phyloP scores from a whole-genome alignment of 2,329 filamentous ascomycete genomes.

The Fusarium nanum region DNA sequence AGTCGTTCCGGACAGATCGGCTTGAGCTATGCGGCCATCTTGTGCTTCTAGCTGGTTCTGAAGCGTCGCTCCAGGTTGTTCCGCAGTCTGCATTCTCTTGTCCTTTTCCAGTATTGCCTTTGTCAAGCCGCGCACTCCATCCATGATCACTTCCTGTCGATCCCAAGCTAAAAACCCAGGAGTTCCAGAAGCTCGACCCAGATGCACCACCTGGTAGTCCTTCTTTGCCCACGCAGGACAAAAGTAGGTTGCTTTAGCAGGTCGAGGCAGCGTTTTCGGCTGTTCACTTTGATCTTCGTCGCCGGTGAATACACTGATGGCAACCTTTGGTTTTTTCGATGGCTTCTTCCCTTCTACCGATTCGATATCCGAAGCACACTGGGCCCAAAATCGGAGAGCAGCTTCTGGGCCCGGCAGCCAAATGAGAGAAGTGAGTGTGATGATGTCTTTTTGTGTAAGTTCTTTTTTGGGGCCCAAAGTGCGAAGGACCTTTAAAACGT shows the following conservation, averaged over 20 bases:
- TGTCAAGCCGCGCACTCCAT: conserved; percentile 57
- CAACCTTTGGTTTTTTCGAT: conserved; percentile 54
- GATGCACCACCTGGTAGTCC: conserved; percentile 57
- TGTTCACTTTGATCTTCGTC: conserved; percentile 42
- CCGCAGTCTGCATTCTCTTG: conserved; percentile 50
- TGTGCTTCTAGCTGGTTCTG: conserved; percentile 51
- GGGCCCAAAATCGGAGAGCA: conserved; percentile 67
- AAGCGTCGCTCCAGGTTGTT: conserved; percentile 45
- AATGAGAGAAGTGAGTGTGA: conserved; percentile 70
- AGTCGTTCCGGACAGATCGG: conserved; percentile 47
- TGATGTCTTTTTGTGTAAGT: conserved; percentile 64
- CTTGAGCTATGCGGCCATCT: conserved; percentile 30
- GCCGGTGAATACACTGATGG: conserved; percentile 61
- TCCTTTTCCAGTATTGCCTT: conserved; percentile 54
- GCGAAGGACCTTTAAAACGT: conserved; percentile 62
- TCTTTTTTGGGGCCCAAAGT: conserved; percentile 55
- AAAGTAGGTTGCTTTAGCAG: conserved; percentile 50
- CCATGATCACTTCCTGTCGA: conserved; percentile 58
- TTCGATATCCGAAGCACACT: conserved; percentile 54
- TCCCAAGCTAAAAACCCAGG: conserved; percentile 63
- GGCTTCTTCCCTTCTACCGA: conserved; percentile 39
- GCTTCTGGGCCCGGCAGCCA: conserved; percentile 76
- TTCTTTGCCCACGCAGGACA: conserved; percentile 63
- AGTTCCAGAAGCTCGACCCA: conserved; percentile 54
- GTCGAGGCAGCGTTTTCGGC: conserved; percentile 39